phyloP scores from a whole-genome alignment of 2,329 filamentous ascomycete species.

The Fusarium torulosum region DNA sequence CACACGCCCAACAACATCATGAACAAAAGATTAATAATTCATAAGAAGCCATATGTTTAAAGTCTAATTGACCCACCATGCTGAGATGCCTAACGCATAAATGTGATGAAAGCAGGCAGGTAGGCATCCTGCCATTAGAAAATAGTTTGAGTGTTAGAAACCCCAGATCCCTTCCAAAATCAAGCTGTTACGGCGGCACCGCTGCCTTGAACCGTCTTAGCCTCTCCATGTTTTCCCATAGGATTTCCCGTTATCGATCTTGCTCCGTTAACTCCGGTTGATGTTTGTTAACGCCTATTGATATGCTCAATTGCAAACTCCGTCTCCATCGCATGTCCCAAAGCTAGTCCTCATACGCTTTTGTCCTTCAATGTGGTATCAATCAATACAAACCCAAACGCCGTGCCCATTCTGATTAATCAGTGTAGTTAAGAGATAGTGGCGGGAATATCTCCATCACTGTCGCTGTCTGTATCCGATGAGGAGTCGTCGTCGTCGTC shows the following conservation, averaged over 20 bases:
- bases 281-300: constrained; percentile 15
- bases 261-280: constrained; percentile 4
- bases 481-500: constrained; percentile 39
- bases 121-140: not conserved
- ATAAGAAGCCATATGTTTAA: not conserved
- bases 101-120: not conserved
- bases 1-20: not conserved
- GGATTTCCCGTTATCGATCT: not conserved
- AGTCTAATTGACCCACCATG: not conserved
- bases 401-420: constrained; percentile 17
- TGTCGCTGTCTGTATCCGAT: constrained; percentile 41
- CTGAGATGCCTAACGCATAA: not conserved
- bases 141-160: not conserved
- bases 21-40: not conserved
- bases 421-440: constrained; percentile 11
- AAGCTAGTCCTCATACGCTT: constrained; percentile 2
- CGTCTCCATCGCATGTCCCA: constrained; percentile 6
- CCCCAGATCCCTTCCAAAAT: constrained; percentile 9
- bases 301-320: constrained; percentile 25
- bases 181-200: constrained; percentile 5
- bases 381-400: constrained; percentile 31
- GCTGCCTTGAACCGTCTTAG: constrained; percentile 6
- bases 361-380: constrained; percentile 16
- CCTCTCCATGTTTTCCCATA: constrained; percentile 2
- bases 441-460: constrained; percentile 48